Conservation (phyloP, 352 stramenopile genomes). For the Phytophthora fragariaefolia region DNA sequence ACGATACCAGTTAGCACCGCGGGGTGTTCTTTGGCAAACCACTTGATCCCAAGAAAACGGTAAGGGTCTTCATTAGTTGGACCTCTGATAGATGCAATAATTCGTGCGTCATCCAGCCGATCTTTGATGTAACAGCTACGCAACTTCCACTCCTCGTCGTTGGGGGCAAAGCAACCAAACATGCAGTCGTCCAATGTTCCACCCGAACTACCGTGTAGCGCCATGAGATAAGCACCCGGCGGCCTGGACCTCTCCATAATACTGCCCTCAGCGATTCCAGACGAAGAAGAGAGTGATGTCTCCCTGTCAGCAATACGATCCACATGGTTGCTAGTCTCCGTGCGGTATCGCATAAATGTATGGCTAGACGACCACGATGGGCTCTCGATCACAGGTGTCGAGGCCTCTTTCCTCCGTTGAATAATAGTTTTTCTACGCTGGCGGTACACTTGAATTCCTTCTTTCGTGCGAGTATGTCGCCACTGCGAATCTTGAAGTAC, state of each 20-base stretch:
- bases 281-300: slow-evolving; percentile 11
- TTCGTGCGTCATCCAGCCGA: slow-evolving; percentile 49
- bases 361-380: slow-evolving; percentile 18
- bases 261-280: slow-evolving; percentile 16
- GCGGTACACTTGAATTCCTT: slow-evolving; percentile 42
- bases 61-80: slow-evolving; percentile 47
- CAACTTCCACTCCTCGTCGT: slow-evolving; percentile 47
- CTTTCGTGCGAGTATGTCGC: slow-evolving; percentile 44
- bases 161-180: slow-evolving; percentile 49
- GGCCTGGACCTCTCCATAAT: slow-evolving; percentile 41
- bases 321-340: not conserved
- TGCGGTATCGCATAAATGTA: slow-evolving; percentile 12
- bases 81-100: slow-evolving; percentile 46
- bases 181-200: slow-evolving; percentile 58
- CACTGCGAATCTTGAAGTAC: slow-evolving; percentile 38
- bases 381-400: slow-evolving; percentile 8
- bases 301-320: not conserved
- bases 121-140: slow-evolving; percentile 56
- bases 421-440: slow-evolving; percentile 20
- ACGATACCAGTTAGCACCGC: slow-evolving; percentile 47
- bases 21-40: slow-evolving; percentile 60
- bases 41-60: slow-evolving; percentile 61
- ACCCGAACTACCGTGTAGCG: slow-evolving; percentile 45
- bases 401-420: not conserved
- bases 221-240: slow-evolving; percentile 44